Evolutionary conservation across 148 eudicot genomes (phyloP).

Genomic region (Polygonum maritimum): DNA sequence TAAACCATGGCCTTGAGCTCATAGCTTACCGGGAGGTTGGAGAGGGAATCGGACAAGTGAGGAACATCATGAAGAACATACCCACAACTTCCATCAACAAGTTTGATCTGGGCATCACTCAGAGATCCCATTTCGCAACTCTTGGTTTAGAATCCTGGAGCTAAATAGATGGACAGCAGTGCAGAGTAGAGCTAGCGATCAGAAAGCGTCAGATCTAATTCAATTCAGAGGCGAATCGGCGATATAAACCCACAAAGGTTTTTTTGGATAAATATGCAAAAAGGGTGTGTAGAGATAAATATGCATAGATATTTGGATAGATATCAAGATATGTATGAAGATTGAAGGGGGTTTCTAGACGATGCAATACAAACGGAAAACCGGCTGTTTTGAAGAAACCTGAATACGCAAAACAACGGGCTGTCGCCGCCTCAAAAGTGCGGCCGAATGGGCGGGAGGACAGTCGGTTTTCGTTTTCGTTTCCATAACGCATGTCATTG

Average conservation of each 20-base stretch:
- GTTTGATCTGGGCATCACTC: background rate
- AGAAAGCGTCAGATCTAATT: background rate
- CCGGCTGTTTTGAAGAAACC: background rate
- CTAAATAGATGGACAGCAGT: background rate
- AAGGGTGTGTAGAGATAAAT: background rate
- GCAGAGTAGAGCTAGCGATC: background rate
- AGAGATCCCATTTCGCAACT: background rate
- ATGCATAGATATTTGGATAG: background rate
- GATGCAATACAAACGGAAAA: background rate
- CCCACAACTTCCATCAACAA: background rate
- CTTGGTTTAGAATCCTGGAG: background rate
- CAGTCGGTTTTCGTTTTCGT: too few species aligned
- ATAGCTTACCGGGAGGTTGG: background rate
- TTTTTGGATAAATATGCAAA: too few species aligned
- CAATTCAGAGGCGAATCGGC: background rate
- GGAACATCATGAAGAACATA: constrained; percentile 5
- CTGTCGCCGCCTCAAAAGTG: background rate
- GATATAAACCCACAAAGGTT: background rate
- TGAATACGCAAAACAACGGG: background rate
- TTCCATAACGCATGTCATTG: too few species aligned
- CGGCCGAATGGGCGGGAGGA: background rate
- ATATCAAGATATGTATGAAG: background rate
- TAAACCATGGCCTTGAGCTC: background rate
- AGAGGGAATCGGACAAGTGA: constrained; percentile 1
- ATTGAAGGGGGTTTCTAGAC: too few species aligned